phyloP scores from a whole-genome alignment of 108 stramenopile genomes.

The Aureococcus anophagefferens region DNA sequence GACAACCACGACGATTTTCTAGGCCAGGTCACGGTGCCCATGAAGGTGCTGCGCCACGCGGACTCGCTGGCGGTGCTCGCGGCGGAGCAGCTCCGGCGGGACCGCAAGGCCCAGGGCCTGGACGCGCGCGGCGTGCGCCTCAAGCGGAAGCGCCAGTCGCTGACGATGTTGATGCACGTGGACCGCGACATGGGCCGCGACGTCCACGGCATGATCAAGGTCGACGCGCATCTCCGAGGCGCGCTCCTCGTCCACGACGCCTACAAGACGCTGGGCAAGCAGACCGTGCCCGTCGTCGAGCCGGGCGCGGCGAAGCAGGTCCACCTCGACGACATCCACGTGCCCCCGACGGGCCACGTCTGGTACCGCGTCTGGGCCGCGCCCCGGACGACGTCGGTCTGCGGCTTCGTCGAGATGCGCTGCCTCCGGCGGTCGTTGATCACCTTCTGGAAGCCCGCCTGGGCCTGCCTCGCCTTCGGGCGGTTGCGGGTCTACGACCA shows the following conservation, averaged over 20 bases:
- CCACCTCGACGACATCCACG: neutral
- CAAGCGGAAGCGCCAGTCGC: neutral
- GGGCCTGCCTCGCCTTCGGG: neutral
- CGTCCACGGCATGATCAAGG: too few species aligned
- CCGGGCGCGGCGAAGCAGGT: neutral
- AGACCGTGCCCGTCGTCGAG: neutral
- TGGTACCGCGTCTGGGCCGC: neutral
- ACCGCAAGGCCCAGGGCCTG: too few species aligned
- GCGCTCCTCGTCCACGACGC: neutral
- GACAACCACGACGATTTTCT: neutral
- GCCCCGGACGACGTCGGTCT: neutral
- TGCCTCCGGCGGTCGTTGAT: neutral
- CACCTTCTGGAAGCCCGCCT: neutral
- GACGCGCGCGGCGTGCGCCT: too few species aligned
- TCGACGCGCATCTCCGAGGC: neutral
- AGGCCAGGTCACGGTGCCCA: neutral
- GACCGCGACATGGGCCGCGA: too few species aligned
- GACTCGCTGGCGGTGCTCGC: neutral
- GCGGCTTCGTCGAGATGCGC: neutral
- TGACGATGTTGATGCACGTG: too few species aligned
- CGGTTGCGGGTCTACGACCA: neutral
- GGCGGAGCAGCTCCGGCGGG: neutral
- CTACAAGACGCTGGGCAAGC: neutral
- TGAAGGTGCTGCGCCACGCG: neutral
- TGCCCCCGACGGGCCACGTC: neutral